A percentile compares a stretch with the other conserved stretches of the same genome.
phyloP scores from a whole-genome alignment of 345 rosid genomes.

The Melaleuca alternifolia region DNA sequence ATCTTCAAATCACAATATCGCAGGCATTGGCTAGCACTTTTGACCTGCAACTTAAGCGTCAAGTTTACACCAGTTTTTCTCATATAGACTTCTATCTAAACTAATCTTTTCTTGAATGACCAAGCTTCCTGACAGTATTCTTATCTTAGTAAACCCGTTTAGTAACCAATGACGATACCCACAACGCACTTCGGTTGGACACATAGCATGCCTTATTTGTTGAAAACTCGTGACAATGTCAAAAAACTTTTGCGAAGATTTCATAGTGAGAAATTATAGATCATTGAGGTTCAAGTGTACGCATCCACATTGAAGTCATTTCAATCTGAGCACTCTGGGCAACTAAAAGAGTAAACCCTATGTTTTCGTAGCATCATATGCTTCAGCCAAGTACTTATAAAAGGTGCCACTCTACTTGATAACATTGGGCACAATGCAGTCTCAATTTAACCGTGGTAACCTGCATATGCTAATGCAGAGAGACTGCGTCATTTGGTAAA shows the following conservation, averaged over 20 bases:
- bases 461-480: neutral
- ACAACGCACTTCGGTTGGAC: neutral
- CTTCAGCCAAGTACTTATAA: neutral
- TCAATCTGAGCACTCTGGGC: neutral
- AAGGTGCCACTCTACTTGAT: neutral
- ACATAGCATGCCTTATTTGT: neutral
- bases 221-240: neutral
- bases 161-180: neutral
- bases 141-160: neutral
- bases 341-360: neutral
- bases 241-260: neutral
- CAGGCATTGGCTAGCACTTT: neutral
- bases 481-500: neutral
- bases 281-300: neutral
- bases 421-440: neutral
- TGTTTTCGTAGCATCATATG: neutral
- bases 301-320: neutral
- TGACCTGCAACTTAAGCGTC: neutral
- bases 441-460: neutral
- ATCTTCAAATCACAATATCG: neutral
- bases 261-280: neutral
- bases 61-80: neutral
- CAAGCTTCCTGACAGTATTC: neutral
- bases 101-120: neutral
- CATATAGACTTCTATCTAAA: neutral